These are phyloP conservation scores for Kalmusia sp. DNA, from an alignment of 2,329 filamentous ascomycete species.

Conservation along the genomic window DNA sequence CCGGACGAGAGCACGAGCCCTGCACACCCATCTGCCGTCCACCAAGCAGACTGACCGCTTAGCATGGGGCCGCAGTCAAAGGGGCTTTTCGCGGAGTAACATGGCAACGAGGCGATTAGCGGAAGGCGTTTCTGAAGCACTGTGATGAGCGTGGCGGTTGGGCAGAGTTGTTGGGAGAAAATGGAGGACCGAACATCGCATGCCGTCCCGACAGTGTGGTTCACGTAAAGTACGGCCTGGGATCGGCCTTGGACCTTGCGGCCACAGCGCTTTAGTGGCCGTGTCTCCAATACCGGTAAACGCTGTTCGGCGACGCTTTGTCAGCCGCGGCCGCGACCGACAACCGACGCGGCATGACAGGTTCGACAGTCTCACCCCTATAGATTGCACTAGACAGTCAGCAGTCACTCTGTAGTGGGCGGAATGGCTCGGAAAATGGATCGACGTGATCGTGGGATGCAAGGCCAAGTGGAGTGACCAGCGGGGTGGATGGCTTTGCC, in stretches of 20 bases:
- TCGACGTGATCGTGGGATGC: constrained; percentile 5
- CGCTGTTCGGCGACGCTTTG: constrained; percentile 12
- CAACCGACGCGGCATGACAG: neutral
- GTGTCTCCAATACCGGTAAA: constrained; percentile 20
- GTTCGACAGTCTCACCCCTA: neutral
- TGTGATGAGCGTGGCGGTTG: neutral
- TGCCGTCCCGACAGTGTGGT: constrained; percentile 24
- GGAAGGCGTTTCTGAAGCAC: neutral
- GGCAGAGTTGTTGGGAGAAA: neutral
- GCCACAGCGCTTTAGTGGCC: constrained; percentile 23
- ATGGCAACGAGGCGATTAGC: neutral
- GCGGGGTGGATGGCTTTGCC: neutral
- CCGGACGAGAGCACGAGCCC: constrained; percentile 13
- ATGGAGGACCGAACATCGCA: constrained; percentile 8
- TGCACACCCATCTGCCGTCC: constrained; percentile 18
- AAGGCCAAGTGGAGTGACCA: neutral
- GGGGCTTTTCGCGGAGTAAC: neutral
- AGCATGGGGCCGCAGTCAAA: neutral
- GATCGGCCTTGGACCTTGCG: constrained; percentile 20
- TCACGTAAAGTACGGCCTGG: constrained; percentile 19
- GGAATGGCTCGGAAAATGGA: constrained; percentile 3
- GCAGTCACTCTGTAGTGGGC: neutral
- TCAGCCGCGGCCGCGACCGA: neutral
- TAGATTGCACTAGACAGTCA: no score
- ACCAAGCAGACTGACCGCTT: neutral